These are phyloP conservation scores for Rhodamnia rubescens DNA, from an alignment of 345 rosid species.

Conservation along the genomic window DNA sequence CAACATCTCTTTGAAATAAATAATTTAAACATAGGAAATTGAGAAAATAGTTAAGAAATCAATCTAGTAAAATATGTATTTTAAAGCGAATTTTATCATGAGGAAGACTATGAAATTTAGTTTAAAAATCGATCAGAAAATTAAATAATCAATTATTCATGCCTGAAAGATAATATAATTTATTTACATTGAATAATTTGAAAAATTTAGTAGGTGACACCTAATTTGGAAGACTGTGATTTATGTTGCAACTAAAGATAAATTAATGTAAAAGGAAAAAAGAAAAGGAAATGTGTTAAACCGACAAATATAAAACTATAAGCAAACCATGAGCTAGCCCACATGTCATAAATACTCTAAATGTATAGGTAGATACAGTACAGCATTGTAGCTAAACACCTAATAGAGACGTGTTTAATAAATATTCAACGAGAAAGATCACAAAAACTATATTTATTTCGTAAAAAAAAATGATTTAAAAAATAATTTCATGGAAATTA, in stretches of 20 bases:
- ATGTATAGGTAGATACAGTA: not conserved
- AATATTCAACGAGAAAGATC: not conserved
- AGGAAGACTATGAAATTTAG: not conserved
- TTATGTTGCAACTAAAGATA: not conserved
- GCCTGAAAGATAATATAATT: not conserved
- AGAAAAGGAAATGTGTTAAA: not conserved
- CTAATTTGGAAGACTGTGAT: not conserved
- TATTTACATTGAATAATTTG: not conserved
- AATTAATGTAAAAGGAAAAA: not conserved
- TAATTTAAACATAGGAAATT: not conserved
- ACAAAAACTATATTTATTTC: not conserved
- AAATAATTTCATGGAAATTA: not conserved
- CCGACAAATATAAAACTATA: not conserved
- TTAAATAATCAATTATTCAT: not conserved
- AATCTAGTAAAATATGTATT: not conserved
- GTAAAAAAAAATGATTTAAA: not conserved
- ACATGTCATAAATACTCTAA: not conserved
- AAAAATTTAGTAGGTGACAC: not conserved
- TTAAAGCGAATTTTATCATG: not conserved
- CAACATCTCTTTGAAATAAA: not conserved
- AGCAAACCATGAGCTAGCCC: not conserved
- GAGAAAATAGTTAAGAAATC: not conserved
- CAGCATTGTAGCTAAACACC: not conserved
- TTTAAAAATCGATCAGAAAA: not conserved
- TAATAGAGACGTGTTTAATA: not conserved